Evolutionary conservation across 352 stramenopile species (phyloP), one percentile per base, ranked within the genome.

Genomic region (Phytopythium cucurbitacearum): DNA sequence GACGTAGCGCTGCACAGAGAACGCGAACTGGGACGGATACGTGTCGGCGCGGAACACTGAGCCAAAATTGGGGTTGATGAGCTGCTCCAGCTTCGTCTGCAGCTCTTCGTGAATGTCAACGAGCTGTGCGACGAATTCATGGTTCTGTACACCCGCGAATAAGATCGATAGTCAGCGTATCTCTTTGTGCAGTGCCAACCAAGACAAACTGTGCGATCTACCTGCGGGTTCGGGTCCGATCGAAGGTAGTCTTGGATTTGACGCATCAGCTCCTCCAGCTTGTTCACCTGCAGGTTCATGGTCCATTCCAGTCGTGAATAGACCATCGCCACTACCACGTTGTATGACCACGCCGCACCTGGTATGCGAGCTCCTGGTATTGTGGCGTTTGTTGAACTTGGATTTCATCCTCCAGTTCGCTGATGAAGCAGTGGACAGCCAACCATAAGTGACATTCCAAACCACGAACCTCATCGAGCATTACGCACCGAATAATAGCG

Each of bases 331-430:
- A 43, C 5, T 4, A 46, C 11, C 13, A 37, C 35, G 40, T 37
- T 15, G 15, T 7, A 40, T 55, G 12, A 6, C 11, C 21, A 28
- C 21, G 21, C 39, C 40, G 3, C 8, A 81, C 71, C 58, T 82
- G 75, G 41, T 85, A 87, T 6, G 76, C 69, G 10, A 89, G 62
- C n/a, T 59, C 56, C 56, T 89, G 79, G 45, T 89, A 89, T 52
- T 80, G 71, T 0, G 76, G 67, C 0, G 67, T 69, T 16, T 66
- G 62, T 13, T 89, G 79, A 4, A 89, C 75, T 40, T 71, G 55
- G 58, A 95, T 91, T 56, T 96, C 87, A 59, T 86, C 73, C 48
- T 91, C 84, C 4, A 98, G 71, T 41, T 98, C 93, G 9, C 76
- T 87, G 34, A 32, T n/a, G 1, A 51, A 34, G 41, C 28, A 32